phyloP scores from a whole-genome alignment of 176 grass and related monocot species.

The Rhynchospora tenuis region DNA sequence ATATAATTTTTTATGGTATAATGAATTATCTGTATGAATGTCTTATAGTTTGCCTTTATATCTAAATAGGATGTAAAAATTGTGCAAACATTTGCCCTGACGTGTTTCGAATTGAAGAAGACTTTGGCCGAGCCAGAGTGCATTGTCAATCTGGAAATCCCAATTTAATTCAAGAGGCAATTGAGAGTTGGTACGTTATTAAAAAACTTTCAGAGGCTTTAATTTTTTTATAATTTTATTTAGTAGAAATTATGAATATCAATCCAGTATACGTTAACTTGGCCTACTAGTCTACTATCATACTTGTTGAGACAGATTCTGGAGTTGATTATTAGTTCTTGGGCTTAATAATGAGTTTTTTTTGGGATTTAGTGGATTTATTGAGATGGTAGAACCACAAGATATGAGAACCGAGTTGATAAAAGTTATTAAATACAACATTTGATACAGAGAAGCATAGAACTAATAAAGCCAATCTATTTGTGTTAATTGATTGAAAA shows the following conservation, averaged over 20 bases:
- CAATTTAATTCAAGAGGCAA: slow-evolving; percentile 67
- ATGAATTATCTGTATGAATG: neutral
- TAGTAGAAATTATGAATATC: neutral
- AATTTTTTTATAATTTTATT: slow-evolving; percentile 1
- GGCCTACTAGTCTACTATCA: neutral
- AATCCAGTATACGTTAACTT: neutral
- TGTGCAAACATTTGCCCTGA: slow-evolving; percentile 75
- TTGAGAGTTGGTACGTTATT: slow-evolving; percentile 73
- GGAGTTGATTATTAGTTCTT: neutral
- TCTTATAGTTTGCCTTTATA: neutral
- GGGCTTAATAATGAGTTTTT: neutral
- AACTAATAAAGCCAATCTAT: neutral
- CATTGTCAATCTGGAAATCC: slow-evolving; percentile 51
- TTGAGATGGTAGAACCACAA: neutral
- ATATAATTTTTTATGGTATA: neutral
- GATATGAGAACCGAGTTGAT: neutral
- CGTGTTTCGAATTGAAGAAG: slow-evolving; percentile 76
- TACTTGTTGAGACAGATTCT: neutral
- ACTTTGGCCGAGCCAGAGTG: slow-evolving; percentile 80
- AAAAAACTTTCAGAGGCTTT: neutral
- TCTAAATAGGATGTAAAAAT: slow-evolving; percentile 72
- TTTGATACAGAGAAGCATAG: neutral
- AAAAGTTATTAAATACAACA: neutral
- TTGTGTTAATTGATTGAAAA: slow-evolving; percentile 21
- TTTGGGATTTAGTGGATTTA: neutral